Evolutionary conservation across 306 rosid genomes (phyloP).

Genomic region (Rosa chinensis): DNA sequence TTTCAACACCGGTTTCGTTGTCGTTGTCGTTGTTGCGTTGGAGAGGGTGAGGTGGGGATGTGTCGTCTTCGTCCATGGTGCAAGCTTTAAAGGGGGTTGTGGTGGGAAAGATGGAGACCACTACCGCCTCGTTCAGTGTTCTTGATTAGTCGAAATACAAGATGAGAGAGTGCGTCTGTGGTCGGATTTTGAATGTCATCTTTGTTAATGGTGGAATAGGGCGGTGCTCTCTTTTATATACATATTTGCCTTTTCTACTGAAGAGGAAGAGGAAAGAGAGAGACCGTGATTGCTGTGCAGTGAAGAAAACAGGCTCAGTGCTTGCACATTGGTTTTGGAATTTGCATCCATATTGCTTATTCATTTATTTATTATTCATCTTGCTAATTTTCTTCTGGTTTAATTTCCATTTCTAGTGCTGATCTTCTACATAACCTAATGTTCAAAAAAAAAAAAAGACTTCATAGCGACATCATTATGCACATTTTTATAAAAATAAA

Average conservation of each 20-base stretch:
- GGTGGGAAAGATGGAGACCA: slow-evolving; percentile 36
- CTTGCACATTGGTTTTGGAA: slow-evolving; percentile 47
- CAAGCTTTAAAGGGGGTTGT: slow-evolving; percentile 19
- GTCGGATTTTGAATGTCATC: slow-evolving; percentile 44
- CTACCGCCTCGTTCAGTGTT: slow-evolving; percentile 73
- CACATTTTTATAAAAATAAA: too few relatives aligned
- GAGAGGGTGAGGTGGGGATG: slow-evolving; percentile 29
- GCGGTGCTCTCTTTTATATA: slow-evolving; percentile 57
- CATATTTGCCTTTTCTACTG: slow-evolving; percentile 11
- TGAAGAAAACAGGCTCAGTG: slow-evolving; percentile 39
- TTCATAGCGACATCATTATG: too few relatives aligned
- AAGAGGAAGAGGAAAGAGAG: slow-evolving; percentile 16
- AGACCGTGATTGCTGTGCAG: slow-evolving; percentile 35
- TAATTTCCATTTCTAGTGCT: neutral
- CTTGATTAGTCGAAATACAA: slow-evolving; percentile 39
- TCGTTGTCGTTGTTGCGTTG: slow-evolving; percentile 32
- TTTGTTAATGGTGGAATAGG: slow-evolving; percentile 74
- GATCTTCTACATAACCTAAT: neutral
- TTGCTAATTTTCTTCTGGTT: neutral
- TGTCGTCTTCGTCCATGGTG: slow-evolving; percentile 43
- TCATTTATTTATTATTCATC: neutral
- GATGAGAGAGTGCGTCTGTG: slow-evolving; percentile 8
- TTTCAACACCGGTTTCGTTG: slow-evolving; percentile 18
- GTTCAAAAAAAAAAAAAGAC: too few relatives aligned
- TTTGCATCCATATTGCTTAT: slow-evolving; percentile 36